Evolutionary conservation across 352 stramenopile genomes (phyloP), one percentile per base, ranked within the genome.

Genomic region (Phytophthora lateralis): DNA sequence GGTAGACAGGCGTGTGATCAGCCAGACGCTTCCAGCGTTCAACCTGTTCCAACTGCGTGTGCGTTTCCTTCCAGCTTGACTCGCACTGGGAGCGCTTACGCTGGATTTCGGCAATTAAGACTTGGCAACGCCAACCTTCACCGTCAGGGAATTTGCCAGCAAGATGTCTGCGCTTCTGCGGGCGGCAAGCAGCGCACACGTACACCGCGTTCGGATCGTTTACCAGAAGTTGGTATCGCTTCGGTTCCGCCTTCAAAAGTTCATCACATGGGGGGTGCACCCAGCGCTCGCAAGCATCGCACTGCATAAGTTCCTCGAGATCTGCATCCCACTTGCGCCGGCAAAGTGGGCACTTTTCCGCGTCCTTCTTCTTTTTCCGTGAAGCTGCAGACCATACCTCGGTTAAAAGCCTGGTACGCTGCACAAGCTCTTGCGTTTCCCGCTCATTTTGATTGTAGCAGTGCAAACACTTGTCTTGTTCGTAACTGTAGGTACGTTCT

Each of bases 231-330:
- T 88, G 60, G 55, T 95, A 92, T 7, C 75, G 78, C 38, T 69
- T 71, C 0, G 82, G 75, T 17, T 95, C 76, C 5, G 76, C 61
- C 1, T 75, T 83, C 8, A 95, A 74, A 6, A 90, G 44, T 0
- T 47, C 46, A 48, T 96, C 88, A 42, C 88, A 96, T 4, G 70
- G 69, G n/a, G 83, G 83, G 56, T 96, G 88, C 1, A 81, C 85
- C 88, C 88, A 96, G 6, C 74, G 75, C 55, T 96, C 88, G 30
- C 89, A 96, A 1, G 76, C 81, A 53, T 97, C 90, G 37, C 89
- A 96, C 44, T 96, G 89, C 42, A 97, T 93, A 2, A 96, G 59
- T 12, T 93, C 88, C 35, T 89, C 83, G 21, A 96, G 80, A 18
- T 92, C 73, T 2, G 71, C 60, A 24, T 78, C 65, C 85, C 88